Evolutionary conservation across 495 filamentous ascomycete genomes (phyloP), one percentile per base, ranked within the genome.

Genomic region (Patellaria atrata): DNA sequence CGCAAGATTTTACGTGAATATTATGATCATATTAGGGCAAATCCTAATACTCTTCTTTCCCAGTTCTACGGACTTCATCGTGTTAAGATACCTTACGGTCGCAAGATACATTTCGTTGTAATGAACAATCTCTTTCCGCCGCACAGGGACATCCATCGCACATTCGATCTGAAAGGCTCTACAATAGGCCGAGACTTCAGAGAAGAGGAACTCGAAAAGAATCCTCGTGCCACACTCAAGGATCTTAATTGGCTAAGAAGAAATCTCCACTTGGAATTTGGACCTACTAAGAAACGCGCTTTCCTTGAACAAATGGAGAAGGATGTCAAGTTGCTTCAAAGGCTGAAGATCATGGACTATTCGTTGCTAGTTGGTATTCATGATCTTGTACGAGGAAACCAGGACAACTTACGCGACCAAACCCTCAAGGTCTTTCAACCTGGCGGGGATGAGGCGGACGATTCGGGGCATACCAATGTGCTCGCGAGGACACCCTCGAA

Each of bases 101-200:
- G 82, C 41, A 99, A 99, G 63, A 94, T 96, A 40, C 91, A 99
- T 55, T 99, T 99, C 45, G 91, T 99, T 22, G 84, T 99, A 47
- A 99, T 99, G 89, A 99, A 99, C 65, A 99, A 99, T 49, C 69
- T 99, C 13, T 96, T 99, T 48, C 89, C 89, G 12, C 89, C 89
- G 3, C 89, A 99, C 57, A 73, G 86, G 33, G 89, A 99, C 56
- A 94, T 99, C 36, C 89, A 99, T 60, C 72, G 83, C 46, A 96
- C 85, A 3, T 99, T 93, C 45, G 89, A 99, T 50, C 53, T 99
- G 37, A 99, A 99, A 56, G 89, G 89, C n/a, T 94, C 87, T 11
- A 94, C 86, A 0, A 73, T 96, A 41, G 89, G 89, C 20, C 71
- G 89, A 43, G 84, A 96, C 50, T 80, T 83, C 54, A 78, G 65